Evolutionary conservation across 805 yeast species (phyloP).

Genomic region (Candida golubevii): DNA sequence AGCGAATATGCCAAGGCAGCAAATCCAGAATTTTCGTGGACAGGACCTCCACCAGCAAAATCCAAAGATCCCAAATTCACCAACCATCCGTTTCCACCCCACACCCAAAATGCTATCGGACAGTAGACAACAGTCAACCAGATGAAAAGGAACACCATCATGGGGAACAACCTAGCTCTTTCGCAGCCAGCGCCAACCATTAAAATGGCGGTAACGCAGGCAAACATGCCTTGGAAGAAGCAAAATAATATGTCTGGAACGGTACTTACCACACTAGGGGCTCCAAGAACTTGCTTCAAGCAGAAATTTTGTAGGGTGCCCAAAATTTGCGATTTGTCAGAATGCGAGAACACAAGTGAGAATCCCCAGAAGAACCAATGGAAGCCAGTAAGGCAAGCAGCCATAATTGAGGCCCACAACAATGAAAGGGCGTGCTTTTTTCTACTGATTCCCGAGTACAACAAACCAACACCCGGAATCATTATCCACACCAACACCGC

Average conservation of each 20-base stretch:
- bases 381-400: slow-evolving; percentile 74
- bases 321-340: slow-evolving; percentile 57
- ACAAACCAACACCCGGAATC: slow-evolving; percentile 93
- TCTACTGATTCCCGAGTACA: slow-evolving; percentile 90
- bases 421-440: slow-evolving; percentile 94
- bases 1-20: slow-evolving; percentile 94
- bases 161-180: slow-evolving; percentile 92
- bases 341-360: slow-evolving; percentile 77
- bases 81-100: slow-evolving; percentile 95
- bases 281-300: slow-evolving; percentile 76
- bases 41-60: slow-evolving; percentile 99
- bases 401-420: slow-evolving; percentile 91
- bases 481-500: slow-evolving; percentile 87
- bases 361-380: slow-evolving; percentile 91
- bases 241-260: slow-evolving; percentile 91
- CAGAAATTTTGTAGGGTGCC: slow-evolving; percentile 83
- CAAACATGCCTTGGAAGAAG: slow-evolving; percentile 96
- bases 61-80: slow-evolving; percentile 78
- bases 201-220: slow-evolving; percentile 85
- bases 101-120: slow-evolving; percentile 96
- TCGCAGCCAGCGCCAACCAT: slow-evolving; percentile 98
- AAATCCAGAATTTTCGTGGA: slow-evolving; percentile 90
- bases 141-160: slow-evolving; percentile 89
- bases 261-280: slow-evolving; percentile 58
- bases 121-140: slow-evolving; percentile 96